Evolutionary conservation across 2,329 filamentous ascomycete species (phyloP).

Genomic region (Tolypocladium tundrense): DNA sequence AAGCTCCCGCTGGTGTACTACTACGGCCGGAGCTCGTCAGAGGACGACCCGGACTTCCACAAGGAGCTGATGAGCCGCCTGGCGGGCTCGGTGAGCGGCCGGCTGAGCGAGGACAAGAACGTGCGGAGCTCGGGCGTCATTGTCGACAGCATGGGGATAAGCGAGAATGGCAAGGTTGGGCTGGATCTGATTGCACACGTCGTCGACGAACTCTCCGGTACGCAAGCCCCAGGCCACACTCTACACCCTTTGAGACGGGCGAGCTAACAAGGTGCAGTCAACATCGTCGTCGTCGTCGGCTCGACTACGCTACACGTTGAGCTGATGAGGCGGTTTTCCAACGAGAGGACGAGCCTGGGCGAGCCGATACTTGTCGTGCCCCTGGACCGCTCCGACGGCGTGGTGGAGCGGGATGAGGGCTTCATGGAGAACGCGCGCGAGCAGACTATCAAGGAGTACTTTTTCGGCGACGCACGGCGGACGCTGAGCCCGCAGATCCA

Average conservation of each 20-base stretch:
- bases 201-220: slow-evolving; percentile 43
- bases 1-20: slow-evolving; percentile 89
- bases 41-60: slow-evolving; percentile 64
- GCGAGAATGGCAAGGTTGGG: slow-evolving; percentile 53
- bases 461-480: slow-evolving; percentile 72
- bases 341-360: slow-evolving; percentile 42
- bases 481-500: slow-evolving; percentile 83
- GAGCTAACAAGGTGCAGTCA: slow-evolving; percentile 47
- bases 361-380: slow-evolving; percentile 67
- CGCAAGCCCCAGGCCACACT: background rate
- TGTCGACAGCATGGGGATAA: slow-evolving; percentile 69
- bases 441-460: slow-evolving; percentile 79
- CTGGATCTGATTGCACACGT: slow-evolving; percentile 77
- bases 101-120: slow-evolving; percentile 64
- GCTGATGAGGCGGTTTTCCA: slow-evolving; percentile 58
- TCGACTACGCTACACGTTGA: slow-evolving; percentile 68
- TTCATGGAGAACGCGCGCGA: slow-evolving; percentile 69
- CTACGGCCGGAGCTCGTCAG: slow-evolving; percentile 64
- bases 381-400: slow-evolving; percentile 77
- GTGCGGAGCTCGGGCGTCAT: slow-evolving; percentile 69
- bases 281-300: slow-evolving; percentile 72
- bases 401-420: slow-evolving; percentile 60
- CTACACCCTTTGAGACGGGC: background rate
- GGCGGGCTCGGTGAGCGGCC: slow-evolving; percentile 66
- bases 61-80: slow-evolving; percentile 65